These are phyloP conservation scores for Penicillium subrubescens DNA, from an alignment of 495 filamentous ascomycete species.

Conservation along the genomic window DNA sequence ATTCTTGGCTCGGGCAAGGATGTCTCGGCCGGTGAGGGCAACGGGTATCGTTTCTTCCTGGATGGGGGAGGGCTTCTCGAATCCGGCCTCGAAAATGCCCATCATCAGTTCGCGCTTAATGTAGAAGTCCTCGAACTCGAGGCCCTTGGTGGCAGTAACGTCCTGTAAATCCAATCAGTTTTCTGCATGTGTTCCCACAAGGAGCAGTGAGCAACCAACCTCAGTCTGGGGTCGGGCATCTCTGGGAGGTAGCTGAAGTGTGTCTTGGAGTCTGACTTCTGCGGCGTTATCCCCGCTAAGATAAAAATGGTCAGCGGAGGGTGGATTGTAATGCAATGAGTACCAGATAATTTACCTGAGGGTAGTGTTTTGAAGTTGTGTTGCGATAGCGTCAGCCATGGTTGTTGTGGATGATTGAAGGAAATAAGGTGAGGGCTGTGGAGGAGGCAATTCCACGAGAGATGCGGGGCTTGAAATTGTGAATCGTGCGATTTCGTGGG, in stretches of 20 bases:
- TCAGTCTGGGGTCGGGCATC: constrained; percentile 93
- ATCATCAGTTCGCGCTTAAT: constrained; percentile 94
- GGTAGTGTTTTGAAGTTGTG: constrained; percentile 70
- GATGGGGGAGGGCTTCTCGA: constrained; percentile 97
- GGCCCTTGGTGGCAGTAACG: constrained; percentile 94
- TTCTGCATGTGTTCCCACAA: neutral
- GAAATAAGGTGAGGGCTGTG: neutral
- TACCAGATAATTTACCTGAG: constrained; percentile 55
- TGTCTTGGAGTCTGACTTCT: constrained; percentile 76
- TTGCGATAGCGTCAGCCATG: constrained; percentile 64
- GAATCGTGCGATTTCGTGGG: neutral
- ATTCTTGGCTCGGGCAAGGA: constrained; percentile 96
- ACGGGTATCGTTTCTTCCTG: constrained; percentile 99
- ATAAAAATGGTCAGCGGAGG: constrained; percentile 22
- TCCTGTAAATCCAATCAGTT: constrained; percentile 59
- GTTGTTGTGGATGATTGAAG: constrained; percentile 20
- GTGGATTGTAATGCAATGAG: neutral
- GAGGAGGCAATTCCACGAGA: neutral
- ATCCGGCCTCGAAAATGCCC: constrained; percentile 98
- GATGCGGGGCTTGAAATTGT: neutral
- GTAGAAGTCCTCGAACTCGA: constrained; percentile 96
- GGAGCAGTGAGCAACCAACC: constrained; percentile 52
- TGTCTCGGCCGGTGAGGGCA: constrained; percentile 90
- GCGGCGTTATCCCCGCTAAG: constrained; percentile 50
- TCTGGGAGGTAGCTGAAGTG: constrained; percentile 75